phyloP scores from a whole-genome alignment of 441 rosid species.

The Pelargonium australe region DNA sequence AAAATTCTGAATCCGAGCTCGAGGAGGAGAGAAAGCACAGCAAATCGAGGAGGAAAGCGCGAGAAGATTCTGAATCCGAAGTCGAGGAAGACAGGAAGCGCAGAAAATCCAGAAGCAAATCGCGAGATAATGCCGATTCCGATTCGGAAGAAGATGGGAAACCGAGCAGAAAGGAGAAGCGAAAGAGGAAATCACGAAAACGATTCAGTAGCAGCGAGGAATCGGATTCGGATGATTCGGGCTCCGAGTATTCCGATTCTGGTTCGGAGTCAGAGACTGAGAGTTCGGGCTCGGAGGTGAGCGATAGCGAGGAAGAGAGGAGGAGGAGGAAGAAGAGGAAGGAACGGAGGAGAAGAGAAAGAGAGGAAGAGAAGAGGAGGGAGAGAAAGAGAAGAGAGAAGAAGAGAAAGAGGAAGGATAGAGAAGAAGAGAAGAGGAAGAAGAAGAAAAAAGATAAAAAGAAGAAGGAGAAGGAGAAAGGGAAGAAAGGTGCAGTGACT shows the following conservation, averaged over 20 bases:
- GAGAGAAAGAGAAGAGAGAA: slow-evolving; percentile 14
- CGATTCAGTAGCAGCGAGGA: slow-evolving; percentile 28
- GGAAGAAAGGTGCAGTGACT: slow-evolving; percentile 82
- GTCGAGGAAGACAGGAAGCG: slow-evolving; percentile 19
- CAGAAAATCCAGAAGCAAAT: slow-evolving; percentile 7
- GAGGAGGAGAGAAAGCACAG: slow-evolving; percentile 28
- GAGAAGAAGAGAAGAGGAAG: slow-evolving; percentile 23
- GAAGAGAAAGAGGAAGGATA: slow-evolving; percentile 20
- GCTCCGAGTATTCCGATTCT: slow-evolving; percentile 30
- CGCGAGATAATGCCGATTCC: slow-evolving; percentile 27
- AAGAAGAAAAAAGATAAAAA: slow-evolving; percentile 34
- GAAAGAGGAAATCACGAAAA: slow-evolving; percentile 40
- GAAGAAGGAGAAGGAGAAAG: slow-evolving; percentile 56
- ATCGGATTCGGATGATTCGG: slow-evolving; percentile 33
- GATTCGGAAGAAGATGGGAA: slow-evolving; percentile 28
- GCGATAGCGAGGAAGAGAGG: slow-evolving; percentile 34
- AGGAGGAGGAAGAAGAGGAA: slow-evolving; percentile 19
- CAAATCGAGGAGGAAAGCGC: slow-evolving; percentile 25
- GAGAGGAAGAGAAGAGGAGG: slow-evolving; percentile 18
- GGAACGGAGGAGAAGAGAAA: slow-evolving; percentile 27
- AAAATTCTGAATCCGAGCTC: slow-evolving; percentile 24
- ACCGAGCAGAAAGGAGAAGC: slow-evolving; percentile 26
- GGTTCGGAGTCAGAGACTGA: slow-evolving; percentile 41
- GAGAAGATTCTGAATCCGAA: slow-evolving; percentile 19
- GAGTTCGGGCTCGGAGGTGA: slow-evolving; percentile 32